A percentile compares a stretch with the other conserved stretches of the same genome.
phyloP scores from a whole-genome alignment of 106 monocot species.

The Dioscorea alata region DNA sequence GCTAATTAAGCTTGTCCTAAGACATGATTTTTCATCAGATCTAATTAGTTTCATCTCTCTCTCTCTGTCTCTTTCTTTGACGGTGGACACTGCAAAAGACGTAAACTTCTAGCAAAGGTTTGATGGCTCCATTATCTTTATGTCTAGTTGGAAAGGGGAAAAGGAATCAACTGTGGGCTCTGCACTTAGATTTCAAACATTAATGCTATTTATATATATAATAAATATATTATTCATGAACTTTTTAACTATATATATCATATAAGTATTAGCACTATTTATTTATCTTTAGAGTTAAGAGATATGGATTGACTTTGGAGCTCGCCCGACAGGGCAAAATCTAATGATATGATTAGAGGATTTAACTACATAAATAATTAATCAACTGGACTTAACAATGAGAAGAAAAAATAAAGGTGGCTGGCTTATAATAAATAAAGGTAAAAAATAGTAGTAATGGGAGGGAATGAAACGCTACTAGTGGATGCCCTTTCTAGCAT shows the following conservation, averaged over 20 bases:
- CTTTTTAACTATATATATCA: not conserved
- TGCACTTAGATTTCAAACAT: not conserved
- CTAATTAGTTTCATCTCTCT: not conserved
- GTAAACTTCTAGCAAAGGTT: not conserved
- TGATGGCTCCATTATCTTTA: not conserved
- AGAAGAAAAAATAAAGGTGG: not conserved
- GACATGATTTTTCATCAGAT: not conserved
- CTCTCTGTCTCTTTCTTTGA: not conserved
- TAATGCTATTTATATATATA: not conserved
- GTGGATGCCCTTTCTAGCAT: not conserved
- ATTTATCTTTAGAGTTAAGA: not conserved
- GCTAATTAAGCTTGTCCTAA: not conserved
- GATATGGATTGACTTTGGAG: constrained; percentile 1
- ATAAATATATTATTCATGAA: too few relatives aligned
- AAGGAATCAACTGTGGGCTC: not conserved
- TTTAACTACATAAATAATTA: not conserved
- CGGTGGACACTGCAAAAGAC: not conserved
- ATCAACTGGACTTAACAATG: not conserved
- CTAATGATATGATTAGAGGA: constrained; percentile 2
- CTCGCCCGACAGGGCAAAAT: not conserved
- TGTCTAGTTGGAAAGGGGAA: not conserved
- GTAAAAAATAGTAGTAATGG: not conserved
- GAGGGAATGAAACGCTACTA: not conserved
- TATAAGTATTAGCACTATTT: constrained; percentile 3
- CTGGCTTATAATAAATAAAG: not conserved